phyloP scores from a whole-genome alignment of 2,329 filamentous ascomycete species.

The Colletotrichum melonis region DNA sequence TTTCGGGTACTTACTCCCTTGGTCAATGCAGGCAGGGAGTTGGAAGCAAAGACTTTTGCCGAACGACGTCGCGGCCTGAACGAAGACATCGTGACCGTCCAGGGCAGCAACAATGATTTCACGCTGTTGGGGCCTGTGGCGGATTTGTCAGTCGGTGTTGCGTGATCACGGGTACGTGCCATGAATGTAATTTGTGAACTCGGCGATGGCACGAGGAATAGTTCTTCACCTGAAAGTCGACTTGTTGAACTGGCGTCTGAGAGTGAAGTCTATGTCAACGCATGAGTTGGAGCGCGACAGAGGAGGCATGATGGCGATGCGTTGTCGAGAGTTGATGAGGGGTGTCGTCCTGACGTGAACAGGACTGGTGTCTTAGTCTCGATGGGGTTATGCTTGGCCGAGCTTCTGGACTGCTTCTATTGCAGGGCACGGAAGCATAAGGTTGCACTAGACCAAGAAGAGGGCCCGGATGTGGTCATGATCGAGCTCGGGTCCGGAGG shows the following conservation, averaged over 20 bases:
- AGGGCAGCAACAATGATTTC: conserved; percentile 89
- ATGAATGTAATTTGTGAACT: neutral
- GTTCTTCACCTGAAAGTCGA: conserved; percentile 73
- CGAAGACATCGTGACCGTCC: conserved; percentile 88
- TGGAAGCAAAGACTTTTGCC: conserved; percentile 96
- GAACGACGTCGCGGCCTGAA: conserved; percentile 91
- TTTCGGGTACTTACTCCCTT: conserved; percentile 73
- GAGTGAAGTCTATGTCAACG: conserved; percentile 78
- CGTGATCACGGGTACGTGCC: neutral
- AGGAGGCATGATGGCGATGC: conserved; percentile 49
- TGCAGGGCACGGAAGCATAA: conserved; percentile 26
- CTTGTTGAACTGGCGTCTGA: conserved; percentile 80
- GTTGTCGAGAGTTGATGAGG: conserved; percentile 21
- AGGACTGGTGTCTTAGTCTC: conserved; percentile 1
- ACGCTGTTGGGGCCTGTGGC: conserved; percentile 74
- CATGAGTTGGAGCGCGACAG: conserved; percentile 60
- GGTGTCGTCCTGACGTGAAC: conserved; percentile 5
- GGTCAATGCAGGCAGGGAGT: conserved; percentile 86
- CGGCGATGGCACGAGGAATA: neutral
- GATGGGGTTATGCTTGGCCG: conserved; percentile 11
- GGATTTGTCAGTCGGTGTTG: conserved; percentile 53
- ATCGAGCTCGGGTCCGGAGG: conserved; percentile 31
- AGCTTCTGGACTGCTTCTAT: conserved; percentile 15
- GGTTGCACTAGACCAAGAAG: conserved; percentile 25
- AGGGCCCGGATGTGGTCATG: conserved; percentile 16